Conservation (phyloP, 352 stramenopile species). For the Blastocystis sp. region DNA sequence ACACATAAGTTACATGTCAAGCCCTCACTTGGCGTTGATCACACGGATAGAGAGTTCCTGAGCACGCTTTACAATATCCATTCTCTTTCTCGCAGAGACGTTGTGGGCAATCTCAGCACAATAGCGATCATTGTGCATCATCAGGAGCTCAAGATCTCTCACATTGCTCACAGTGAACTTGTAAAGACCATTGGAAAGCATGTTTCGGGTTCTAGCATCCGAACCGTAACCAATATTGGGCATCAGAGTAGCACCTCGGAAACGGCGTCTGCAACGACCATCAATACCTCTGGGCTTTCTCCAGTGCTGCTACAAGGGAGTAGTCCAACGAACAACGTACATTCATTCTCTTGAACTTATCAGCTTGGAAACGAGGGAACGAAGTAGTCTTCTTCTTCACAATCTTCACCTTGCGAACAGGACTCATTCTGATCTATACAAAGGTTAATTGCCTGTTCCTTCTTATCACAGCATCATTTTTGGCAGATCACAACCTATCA, state of each 20-base stretch:
- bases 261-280: constrained; percentile 92
- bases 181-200: constrained; percentile 95
- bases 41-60: constrained; percentile 96
- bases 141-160: constrained; percentile 90
- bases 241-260: constrained; percentile 96
- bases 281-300: constrained; percentile 99
- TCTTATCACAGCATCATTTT: not conserved
- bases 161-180: constrained; percentile 98
- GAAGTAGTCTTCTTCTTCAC: constrained; percentile 99
- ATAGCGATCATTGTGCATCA: constrained; percentile 95
- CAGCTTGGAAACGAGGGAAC: constrained; percentile 95
- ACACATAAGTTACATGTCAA: constrained; percentile 72
- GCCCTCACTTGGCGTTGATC: constrained; percentile 77
- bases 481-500: too few species aligned
- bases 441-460: not conserved
- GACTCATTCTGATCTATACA: constrained; percentile 76
- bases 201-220: constrained; percentile 94
- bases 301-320: constrained; percentile 76
- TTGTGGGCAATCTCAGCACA: constrained; percentile 95
- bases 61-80: constrained; percentile 92
- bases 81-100: constrained; percentile 89
- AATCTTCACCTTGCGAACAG: constrained; percentile 72
- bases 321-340: constrained; percentile 84
- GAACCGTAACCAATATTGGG: constrained; percentile 97
- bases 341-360: constrained; percentile 64